Evolutionary conservation across 2,329 filamentous ascomycete genomes (phyloP), one percentile per base, ranked within the genome.

Genomic region (Teratosphaeria destructans): DNA sequence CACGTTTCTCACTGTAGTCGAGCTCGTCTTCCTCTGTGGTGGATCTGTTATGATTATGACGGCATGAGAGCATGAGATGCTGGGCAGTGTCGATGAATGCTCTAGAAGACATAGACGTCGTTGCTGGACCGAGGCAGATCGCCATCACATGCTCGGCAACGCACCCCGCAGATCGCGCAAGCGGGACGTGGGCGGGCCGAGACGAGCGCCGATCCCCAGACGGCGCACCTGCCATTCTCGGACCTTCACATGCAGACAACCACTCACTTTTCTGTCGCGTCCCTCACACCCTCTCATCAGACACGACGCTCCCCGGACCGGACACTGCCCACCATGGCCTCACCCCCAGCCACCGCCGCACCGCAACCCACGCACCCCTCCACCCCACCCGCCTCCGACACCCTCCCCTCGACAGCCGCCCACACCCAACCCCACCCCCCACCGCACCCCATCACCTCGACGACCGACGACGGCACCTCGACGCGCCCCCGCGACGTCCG

Each of bases 401-500:
- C 65, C 54, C 55, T 64, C n/a, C 54, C 61, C 14, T 57, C 60
- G 53, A 52, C 60, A 52, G 27, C 56, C 1, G 43, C 43, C 3
- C 43, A 55, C 29, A 60, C 35, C 6, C 57, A 27, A 16, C 37
- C 23, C 26, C 35, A 43, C 37, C 56, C 19, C 14, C 43, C 56
- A 16, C n/a, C n/a, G 5, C 56, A 47, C 19, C 26, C 35, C 35
- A 12, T 49, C 43, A 58, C 62, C 57, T 34, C 61, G 61, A 54
- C 62, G 56, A 47, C 61, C 54, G 56, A 75, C 62, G 68, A 71
- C 53, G 72, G 72, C 52, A 63, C 64, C 43, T 71, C 73, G 52
- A 76, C 79, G 56, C 84, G 87, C 3, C 89, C 89, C 0, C 87
- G 89, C 75, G 89, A 94, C 73, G 84, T 87, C 16, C 86, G 89